These are phyloP conservation scores for Cyclotella cryptica DNA, from an alignment of 108 stramenopile species.

Conservation along the genomic window DNA sequence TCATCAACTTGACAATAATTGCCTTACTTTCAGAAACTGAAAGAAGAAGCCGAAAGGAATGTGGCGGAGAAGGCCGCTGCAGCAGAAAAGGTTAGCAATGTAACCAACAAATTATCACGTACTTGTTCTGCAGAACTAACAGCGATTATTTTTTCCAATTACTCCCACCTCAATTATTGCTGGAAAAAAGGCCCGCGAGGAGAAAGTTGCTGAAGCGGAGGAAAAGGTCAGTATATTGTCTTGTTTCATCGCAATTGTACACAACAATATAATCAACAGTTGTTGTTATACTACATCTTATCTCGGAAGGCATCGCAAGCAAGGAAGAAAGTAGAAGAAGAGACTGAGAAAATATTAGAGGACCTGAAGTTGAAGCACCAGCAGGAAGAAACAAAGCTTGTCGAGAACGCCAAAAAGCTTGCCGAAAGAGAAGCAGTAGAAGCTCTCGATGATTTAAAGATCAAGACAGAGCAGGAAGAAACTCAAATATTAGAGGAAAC, in stretches of 20 bases:
- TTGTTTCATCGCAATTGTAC: not conserved
- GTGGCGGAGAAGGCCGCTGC: not conserved
- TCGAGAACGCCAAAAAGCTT: slow-evolving; percentile 5
- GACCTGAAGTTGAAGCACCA: not conserved
- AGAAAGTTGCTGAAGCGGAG: slow-evolving; percentile 3
- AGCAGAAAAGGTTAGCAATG: slow-evolving; percentile 3
- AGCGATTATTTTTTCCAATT: not conserved
- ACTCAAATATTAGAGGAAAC: slow-evolving; percentile 6
- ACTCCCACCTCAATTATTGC: not conserved
- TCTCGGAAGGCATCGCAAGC: not conserved
- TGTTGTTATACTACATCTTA: too few relatives aligned
- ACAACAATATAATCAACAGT: too few relatives aligned
- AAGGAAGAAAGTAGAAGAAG: slow-evolving; percentile 16
- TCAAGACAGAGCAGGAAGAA: not conserved
- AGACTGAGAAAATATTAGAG: not conserved
- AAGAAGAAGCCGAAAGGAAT: not conserved
- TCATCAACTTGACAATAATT: too few relatives aligned
- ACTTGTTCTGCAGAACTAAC: not conserved
- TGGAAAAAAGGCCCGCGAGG: not conserved
- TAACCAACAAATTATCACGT: not conserved
- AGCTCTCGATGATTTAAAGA: not conserved
- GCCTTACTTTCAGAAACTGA: too few relatives aligned
- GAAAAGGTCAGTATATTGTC: not conserved
- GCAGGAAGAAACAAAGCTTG: slow-evolving; percentile 10
- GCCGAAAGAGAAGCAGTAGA: not conserved